Conservation (phyloP, 805 yeast species). For the Komagataella pseudopastoris region DNA sequence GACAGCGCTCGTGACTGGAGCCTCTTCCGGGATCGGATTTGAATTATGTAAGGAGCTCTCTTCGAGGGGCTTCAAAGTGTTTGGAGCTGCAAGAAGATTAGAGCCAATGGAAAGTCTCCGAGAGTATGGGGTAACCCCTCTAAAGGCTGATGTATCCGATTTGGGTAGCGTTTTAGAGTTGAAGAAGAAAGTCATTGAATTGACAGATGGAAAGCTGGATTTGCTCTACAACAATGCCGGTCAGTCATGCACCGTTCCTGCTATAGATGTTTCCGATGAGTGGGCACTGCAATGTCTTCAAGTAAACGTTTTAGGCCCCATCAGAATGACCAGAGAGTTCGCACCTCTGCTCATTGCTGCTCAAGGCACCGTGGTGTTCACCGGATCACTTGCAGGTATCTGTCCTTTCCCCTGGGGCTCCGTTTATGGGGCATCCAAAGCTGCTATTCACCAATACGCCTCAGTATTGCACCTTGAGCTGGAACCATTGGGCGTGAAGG, state of each 20-base stretch:
- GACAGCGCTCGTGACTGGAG: constrained; percentile 43
- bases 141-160: constrained; percentile 46
- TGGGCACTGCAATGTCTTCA: constrained; percentile 35
- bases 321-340: constrained; percentile 49
- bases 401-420: constrained; percentile 61
- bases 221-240: constrained; percentile 58
- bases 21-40: constrained; percentile 47
- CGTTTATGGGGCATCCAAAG: constrained; percentile 54
- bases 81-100: constrained; percentile 61
- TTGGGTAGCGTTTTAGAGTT: constrained; percentile 30
- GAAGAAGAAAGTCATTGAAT: constrained; percentile 23
- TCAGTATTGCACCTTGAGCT: constrained; percentile 49
- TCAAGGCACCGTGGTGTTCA: constrained; percentile 57
- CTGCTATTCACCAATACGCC: constrained; percentile 67
- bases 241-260: constrained; percentile 59
- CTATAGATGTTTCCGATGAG: constrained; percentile 49
- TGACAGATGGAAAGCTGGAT: constrained; percentile 39
- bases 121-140: constrained; percentile 28
- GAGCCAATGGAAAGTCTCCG: constrained; percentile 43
- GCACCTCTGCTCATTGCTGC: constrained; percentile 42
- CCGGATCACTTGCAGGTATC: constrained; percentile 60
- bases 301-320: constrained; percentile 62
- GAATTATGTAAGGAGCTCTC: constrained; percentile 30
- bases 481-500: constrained; percentile 60
- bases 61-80: constrained; percentile 35